Evolutionary conservation across 2,329 filamentous ascomycete species (phyloP).

Genomic region (Orbilia brochopaga): DNA sequence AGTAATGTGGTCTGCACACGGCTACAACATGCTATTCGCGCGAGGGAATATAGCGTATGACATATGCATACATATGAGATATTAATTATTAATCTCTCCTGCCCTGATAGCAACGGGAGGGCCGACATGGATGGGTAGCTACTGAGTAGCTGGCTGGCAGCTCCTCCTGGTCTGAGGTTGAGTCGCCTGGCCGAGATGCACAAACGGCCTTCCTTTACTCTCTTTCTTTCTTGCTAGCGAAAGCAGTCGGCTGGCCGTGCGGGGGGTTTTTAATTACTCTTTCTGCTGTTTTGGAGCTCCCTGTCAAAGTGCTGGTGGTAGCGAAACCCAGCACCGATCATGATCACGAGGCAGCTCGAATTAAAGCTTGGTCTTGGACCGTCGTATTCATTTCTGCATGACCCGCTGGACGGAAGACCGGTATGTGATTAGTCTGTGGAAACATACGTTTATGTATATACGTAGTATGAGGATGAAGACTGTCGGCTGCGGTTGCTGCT

Average conservation of each 20-base stretch:
- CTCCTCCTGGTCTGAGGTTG: constrained; percentile 5
- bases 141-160: no score
- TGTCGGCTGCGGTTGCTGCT: constrained; percentile 3
- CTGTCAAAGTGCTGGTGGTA: constrained; percentile 2
- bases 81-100: no score
- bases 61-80: no score
- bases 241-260: neutral
- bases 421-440: neutral
- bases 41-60: no score
- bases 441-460: neutral
- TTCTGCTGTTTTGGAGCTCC: constrained; percentile 50
- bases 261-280: neutral
- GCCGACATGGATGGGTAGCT: no score
- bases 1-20: no score
- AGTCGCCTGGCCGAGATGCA: neutral
- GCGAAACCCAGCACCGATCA: constrained; percentile 22
- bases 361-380: constrained; percentile 10
- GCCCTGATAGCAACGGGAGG: no score
- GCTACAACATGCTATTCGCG: no score
- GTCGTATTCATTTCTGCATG: neutral
- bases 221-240: no score
- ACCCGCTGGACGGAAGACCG: neutral
- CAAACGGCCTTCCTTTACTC: no score
- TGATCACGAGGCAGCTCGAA: constrained; percentile 35
- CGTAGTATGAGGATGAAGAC: neutral